Percentiles rank a stretch among this genome's conserved stretches.
These are phyloP conservation scores for Pholiota adiposa DNA, from an alignment of 1,284 basidiomycete species.

Conservation along the genomic window DNA sequence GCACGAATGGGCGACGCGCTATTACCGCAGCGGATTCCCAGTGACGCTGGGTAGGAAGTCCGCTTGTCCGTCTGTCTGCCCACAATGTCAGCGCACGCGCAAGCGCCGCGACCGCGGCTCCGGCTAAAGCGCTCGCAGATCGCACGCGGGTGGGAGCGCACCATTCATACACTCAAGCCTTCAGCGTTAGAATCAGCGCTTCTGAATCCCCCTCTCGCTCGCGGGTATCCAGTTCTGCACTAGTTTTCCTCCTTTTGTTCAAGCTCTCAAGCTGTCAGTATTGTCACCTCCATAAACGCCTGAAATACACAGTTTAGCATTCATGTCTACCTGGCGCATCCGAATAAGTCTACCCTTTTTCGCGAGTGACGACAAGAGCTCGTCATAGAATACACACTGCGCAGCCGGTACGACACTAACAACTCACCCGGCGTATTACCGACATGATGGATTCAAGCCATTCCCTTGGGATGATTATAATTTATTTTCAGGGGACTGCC, in stretches of 20 bases:
- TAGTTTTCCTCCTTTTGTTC: too few relatives aligned
- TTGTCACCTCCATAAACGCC: too few relatives aligned
- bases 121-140: not conserved
- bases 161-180: not conserved
- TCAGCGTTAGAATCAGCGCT: too few relatives aligned
- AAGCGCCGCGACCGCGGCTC: not conserved
- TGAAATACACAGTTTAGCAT: too few relatives aligned
- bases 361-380: not conserved
- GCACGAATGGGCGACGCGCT: not conserved
- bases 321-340: not conserved
- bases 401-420: not conserved
- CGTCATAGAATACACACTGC: not conserved
- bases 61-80: not conserved
- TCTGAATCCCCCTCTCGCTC: not conserved
- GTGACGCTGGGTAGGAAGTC: not conserved
- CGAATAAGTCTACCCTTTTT: not conserved
- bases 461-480: not conserved
- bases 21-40: not conserved
- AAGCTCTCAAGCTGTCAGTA: not conserved
- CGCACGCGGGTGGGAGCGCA: not conserved
- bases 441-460: constrained; percentile 9
- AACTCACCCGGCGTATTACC: constrained; percentile 14
- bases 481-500: not conserved
- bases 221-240: too few relatives aligned
- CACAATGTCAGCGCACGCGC: not conserved